Percentiles rank a stretch among this genome's conserved stretches.
Conservation (phyloP, 768 basidiomycete species). For the Sporobolomyces phaffii region DNA sequence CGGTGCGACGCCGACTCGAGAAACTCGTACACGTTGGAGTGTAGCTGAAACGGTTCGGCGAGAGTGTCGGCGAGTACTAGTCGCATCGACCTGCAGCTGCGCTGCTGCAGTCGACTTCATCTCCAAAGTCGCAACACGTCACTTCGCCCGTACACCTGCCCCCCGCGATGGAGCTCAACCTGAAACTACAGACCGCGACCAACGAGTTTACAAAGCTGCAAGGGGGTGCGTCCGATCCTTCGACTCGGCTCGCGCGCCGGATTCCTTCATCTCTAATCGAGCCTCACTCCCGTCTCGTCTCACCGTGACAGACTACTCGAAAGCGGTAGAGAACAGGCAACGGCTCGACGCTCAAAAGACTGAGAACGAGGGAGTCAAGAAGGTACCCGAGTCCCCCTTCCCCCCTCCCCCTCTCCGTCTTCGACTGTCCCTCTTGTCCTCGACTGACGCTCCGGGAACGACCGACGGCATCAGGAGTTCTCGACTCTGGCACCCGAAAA, state of each 20-base stretch:
- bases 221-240: constrained; percentile 45
- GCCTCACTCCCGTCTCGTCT: neutral
- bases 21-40: no score
- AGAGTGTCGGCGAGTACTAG: no score
- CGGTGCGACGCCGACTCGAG: no score
- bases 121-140: no score
- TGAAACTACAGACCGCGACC: constrained; percentile 59
- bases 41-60: no score
- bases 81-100: neutral
- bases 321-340: constrained; percentile 71
- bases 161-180: constrained; percentile 1
- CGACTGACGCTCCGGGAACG: no score
- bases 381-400: constrained; percentile 54
- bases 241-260: neutral
- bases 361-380: constrained; percentile 87
- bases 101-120: neutral
- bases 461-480: constrained; percentile 75
- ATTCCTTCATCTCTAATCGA: neutral
- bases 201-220: constrained; percentile 76
- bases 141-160: neutral
- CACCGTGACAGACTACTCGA: constrained; percentile 55
- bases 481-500: constrained; percentile 65
- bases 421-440: neutral
- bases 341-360: constrained; percentile 81
- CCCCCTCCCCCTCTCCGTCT: neutral